A percentile compares a stretch with the other conserved stretches of the same genome.
These are phyloP conservation scores for Apiospora hydei DNA, from an alignment of 2,329 filamentous ascomycete genomes.

Conservation along the genomic window DNA sequence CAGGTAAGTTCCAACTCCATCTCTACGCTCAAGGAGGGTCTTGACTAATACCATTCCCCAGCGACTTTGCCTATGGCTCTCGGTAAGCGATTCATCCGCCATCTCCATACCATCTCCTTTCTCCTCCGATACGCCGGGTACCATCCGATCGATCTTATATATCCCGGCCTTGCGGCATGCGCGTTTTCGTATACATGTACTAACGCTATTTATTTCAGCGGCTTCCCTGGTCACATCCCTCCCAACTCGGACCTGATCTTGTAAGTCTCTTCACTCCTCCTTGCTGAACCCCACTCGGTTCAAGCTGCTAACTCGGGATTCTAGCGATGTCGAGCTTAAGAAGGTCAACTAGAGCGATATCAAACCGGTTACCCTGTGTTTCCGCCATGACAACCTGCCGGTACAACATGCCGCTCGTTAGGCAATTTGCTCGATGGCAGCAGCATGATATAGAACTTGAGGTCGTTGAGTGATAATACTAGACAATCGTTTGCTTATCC, in stretches of 20 bases:
- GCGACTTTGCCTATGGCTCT: conserved; percentile 43
- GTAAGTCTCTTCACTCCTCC: conserved; percentile 24
- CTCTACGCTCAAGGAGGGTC: neutral
- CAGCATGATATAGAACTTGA: neutral
- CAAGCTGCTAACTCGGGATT: neutral
- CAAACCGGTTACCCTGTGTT: neutral
- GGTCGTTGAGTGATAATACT: conserved; percentile 1
- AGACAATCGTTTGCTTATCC: conserved; percentile 10
- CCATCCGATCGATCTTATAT: neutral
- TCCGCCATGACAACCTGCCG: neutral
- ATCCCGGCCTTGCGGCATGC: neutral
- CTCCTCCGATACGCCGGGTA: neutral
- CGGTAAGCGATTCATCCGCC: conserved; percentile 36
- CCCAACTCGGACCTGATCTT: conserved; percentile 45
- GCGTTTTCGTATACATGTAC: neutral
- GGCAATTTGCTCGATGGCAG: neutral
- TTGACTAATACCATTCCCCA: conserved; percentile 27
- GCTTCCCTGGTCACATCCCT: conserved; percentile 40
- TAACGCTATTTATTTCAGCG: conserved; percentile 28
- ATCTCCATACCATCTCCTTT: neutral
- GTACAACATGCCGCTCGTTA: neutral
- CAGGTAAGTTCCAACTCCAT: conserved; percentile 53
- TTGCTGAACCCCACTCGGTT: conserved; percentile 3
- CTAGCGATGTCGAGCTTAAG: conserved; percentile 24
- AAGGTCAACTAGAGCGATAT: conserved; percentile 9